Evolutionary conservation across 176 grass and related monocot species (phyloP), one percentile per base, ranked within the genome.

Genomic region (Luzula sylvatica): DNA sequence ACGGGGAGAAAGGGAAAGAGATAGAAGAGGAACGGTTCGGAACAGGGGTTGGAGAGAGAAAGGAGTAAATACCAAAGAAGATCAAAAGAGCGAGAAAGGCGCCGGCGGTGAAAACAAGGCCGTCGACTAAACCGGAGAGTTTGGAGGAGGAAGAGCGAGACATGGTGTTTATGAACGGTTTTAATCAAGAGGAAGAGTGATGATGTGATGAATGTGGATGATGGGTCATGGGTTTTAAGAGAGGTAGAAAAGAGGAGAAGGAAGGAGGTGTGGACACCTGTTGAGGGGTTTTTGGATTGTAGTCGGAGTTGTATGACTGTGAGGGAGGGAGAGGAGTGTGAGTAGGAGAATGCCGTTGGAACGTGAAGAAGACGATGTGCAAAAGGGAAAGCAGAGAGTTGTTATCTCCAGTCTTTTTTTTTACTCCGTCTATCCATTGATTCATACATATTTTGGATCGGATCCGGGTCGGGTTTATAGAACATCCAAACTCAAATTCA

Each of bases 81-180:
- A 86, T 53, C 52, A 75, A 50, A 13, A 75, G 29, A 42, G 51
- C 73, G 16, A 68, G 45, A 11, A 11, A 57, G 50, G 75, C 83
- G 45, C 79, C 88, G n/a, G 65, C 52, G 11, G 72, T 41, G 69
- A 94, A 83, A 68, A 87, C 63, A 17, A 78, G 55, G 55, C 54
- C 79, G 32, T 83, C 75, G 41, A 7, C 11, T 68, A 87, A 50
- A 18, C 42, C 50, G 15, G 82, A 66, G 38, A 56, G 8, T 55
- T 27, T 82, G 12, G 49, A 32, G 0, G 50, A 8, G 4, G 20
- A 38, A 12, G 53, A 12, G 48, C 48, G 52, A 65, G 66, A 23
- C 69, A 74, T 71, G 38, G 54, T 26, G 30, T 35, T 35, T 35
- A n/a, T n/a, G n/a, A n/a, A n/a, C n/a, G n/a, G 3, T 47, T 46